phyloP scores from a whole-genome alignment of 169 alveolate genomes.

The Plasmodium gallinaceum region DNA sequence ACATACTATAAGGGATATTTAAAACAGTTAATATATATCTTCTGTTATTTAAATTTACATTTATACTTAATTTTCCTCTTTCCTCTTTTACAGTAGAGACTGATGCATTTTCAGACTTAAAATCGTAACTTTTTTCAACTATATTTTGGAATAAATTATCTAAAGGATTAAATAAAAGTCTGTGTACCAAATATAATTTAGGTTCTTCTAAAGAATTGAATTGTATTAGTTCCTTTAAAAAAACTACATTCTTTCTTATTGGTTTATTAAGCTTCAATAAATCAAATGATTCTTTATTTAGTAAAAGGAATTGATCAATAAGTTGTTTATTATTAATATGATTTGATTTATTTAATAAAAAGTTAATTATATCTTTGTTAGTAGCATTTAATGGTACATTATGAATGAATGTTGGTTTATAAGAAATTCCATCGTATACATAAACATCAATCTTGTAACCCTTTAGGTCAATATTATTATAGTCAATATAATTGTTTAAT shows the following conservation, averaged over 20 bases:
- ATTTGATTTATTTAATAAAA: constrained; percentile 57
- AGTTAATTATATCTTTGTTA: constrained; percentile 62
- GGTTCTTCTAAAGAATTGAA: constrained; percentile 21
- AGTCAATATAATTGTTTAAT: constrained; percentile 37
- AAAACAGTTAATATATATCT: neutral
- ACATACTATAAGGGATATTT: constrained; percentile 66
- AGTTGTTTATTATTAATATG: constrained; percentile 39
- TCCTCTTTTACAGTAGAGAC: constrained; percentile 12
- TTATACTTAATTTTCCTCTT: constrained; percentile 11
- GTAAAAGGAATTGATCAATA: constrained; percentile 47
- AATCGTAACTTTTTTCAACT: constrained; percentile 52
- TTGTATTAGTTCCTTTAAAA: constrained; percentile 28
- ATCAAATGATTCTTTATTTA: constrained; percentile 32
- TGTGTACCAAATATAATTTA: constrained; percentile 44
- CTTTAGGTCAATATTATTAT: constrained; percentile 24
- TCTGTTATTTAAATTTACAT: neutral
- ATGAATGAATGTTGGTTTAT: constrained; percentile 19
- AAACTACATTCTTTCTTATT: constrained; percentile 29
- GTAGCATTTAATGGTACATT: constrained; percentile 75
- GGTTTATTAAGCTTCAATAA: constrained; percentile 14
- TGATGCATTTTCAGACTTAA: constrained; percentile 42
- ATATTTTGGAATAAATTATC: constrained; percentile 53
- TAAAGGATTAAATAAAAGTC: constrained; percentile 29
- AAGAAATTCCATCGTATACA: constrained; percentile 45
- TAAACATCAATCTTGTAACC: constrained; percentile 44